Conservation (phyloP, 225 moss, liverwort and hornwort genomes). For the Pleurozium schreberi region DNA sequence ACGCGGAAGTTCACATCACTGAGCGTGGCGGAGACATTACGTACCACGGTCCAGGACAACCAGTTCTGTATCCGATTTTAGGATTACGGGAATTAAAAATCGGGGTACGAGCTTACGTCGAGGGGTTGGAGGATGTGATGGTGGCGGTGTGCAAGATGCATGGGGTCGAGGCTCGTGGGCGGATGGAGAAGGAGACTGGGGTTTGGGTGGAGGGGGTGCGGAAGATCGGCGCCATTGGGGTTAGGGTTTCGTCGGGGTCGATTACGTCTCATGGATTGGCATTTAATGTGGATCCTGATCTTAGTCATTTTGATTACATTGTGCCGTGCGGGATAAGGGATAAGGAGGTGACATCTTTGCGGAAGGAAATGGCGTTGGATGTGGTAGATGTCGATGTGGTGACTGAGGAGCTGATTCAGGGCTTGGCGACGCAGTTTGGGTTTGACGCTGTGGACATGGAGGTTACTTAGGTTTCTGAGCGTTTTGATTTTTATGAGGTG, state of each 20-base stretch:
- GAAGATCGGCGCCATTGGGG: constrained; percentile 89
- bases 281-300: constrained; percentile 71
- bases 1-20: constrained; percentile 48
- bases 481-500: background rate
- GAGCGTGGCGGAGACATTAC: constrained; percentile 92
- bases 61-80: constrained; percentile 69
- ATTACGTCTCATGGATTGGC: constrained; percentile 84
- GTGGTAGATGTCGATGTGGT: constrained; percentile 40
- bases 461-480: background rate
- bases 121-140: constrained; percentile 79
- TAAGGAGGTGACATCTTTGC: constrained; percentile 84
- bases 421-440: constrained; percentile 56
- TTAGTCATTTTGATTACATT: constrained; percentile 54
- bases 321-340: constrained; percentile 82
- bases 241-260: constrained; percentile 65
- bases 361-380: constrained; percentile 27
- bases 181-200: constrained; percentile 64
- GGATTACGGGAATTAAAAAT: constrained; percentile 45
- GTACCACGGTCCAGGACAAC: constrained; percentile 78
- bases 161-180: constrained; percentile 61
- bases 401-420: constrained; percentile 75
- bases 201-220: constrained; percentile 71
- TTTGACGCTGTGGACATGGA: constrained; percentile 22
- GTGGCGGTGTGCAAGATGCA: constrained; percentile 53
- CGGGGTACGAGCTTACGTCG: constrained; percentile 73